Evolutionary conservation across 352 stramenopile genomes (phyloP).

Genomic region (Pseudoperonospora humuli): DNA sequence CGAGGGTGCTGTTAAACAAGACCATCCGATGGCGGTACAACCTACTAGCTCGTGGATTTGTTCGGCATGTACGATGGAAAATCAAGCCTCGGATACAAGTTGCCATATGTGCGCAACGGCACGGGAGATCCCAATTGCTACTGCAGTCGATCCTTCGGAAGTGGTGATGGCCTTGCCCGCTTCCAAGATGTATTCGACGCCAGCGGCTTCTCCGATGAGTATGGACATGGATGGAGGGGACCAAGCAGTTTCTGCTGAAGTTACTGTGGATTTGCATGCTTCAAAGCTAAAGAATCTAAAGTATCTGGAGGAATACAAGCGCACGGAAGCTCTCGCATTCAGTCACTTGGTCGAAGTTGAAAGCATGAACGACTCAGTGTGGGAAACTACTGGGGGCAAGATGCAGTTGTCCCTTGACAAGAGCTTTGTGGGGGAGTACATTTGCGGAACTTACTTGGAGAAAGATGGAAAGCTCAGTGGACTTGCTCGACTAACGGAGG

Average conservation of each 20-base stretch:
- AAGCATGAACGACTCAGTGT: constrained; percentile 31
- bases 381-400: constrained; percentile 66
- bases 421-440: constrained; percentile 49
- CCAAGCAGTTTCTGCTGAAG: neutral
- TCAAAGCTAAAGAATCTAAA: constrained; percentile 35
- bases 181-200: constrained; percentile 15
- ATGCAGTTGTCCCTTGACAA: constrained; percentile 41
- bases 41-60: constrained; percentile 39
- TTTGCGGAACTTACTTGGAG: constrained; percentile 66
- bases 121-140: constrained; percentile 32
- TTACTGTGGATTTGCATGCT: constrained; percentile 5
- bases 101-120: constrained; percentile 72
- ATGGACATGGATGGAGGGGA: constrained; percentile 30
- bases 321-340: constrained; percentile 29
- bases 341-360: constrained; percentile 24
- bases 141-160: constrained; percentile 25
- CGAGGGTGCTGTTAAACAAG: constrained; percentile 33
- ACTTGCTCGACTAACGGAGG: constrained; percentile 35
- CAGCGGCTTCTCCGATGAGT: constrained; percentile 26
- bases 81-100: constrained; percentile 35
- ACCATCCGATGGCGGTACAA: constrained; percentile 17
- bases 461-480: constrained; percentile 61
- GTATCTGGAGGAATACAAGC: constrained; percentile 45
- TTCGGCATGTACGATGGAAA: constrained; percentile 76
- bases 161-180: constrained; percentile 28